Evolutionary conservation across 2,329 filamentous ascomycete species (phyloP).

Genomic region (Sarocladium strictum): DNA sequence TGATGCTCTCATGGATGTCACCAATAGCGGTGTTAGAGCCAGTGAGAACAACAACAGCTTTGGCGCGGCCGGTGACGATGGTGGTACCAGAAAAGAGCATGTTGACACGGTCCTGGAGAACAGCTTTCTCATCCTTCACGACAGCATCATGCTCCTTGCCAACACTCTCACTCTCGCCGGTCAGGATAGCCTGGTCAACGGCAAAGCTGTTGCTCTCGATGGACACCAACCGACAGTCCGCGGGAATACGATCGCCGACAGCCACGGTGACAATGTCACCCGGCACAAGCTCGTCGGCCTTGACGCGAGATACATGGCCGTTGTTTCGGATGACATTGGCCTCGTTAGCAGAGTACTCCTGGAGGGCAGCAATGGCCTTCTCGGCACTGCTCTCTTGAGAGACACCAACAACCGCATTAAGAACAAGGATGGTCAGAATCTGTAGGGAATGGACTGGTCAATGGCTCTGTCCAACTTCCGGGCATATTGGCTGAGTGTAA

Average conservation of each 20-base stretch:
- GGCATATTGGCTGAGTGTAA: neutral
- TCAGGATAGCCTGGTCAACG: constrained; percentile 94
- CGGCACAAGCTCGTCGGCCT: constrained; percentile 94
- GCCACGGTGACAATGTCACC: constrained; percentile 85
- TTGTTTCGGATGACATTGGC: constrained; percentile 83
- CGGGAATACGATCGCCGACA: constrained; percentile 88
- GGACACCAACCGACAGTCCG: constrained; percentile 82
- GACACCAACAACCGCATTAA: constrained; percentile 95
- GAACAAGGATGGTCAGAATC: constrained; percentile 94
- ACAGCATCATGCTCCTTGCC: constrained; percentile 66
- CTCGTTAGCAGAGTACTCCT: constrained; percentile 98
- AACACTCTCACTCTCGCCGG: constrained; percentile 96
- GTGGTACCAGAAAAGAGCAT: constrained; percentile 98
- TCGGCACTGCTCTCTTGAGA: constrained; percentile 98
- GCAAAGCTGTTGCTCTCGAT: constrained; percentile 97
- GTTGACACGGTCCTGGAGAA: constrained; percentile 96
- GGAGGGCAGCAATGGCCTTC: constrained; percentile 94
- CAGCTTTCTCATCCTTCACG: constrained; percentile 73
- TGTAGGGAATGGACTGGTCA: constrained; percentile 26
- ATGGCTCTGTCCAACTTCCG: constrained; percentile 9
- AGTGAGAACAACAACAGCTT: constrained; percentile 83
- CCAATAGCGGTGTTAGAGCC: constrained; percentile 90
- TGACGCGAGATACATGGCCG: constrained; percentile 73
- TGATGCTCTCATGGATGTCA: constrained; percentile 98
- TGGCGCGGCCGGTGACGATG: constrained; percentile 89